Base-by-base conservation (phyloP, 257 asterid species). In the Ehretia macrophylla region DNA sequence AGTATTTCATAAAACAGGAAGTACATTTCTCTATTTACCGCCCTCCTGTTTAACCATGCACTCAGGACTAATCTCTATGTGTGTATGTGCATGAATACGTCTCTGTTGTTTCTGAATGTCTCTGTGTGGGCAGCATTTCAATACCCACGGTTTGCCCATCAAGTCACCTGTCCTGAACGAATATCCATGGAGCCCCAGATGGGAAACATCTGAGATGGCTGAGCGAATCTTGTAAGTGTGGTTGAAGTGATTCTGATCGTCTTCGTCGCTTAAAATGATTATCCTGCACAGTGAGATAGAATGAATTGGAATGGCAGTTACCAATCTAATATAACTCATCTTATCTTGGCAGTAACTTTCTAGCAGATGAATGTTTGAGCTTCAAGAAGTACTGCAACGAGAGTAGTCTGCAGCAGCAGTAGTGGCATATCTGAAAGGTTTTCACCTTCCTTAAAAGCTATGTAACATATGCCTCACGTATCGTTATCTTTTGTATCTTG, bases 151-250 rank as follows among this genome's bases (percentile, higher is more conserved):
- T 14, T 75, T 51, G 35, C 95, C 99, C 38, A 64, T 89, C 44
- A 93, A 86, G 70, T 86, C 96, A 38, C 71, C 59, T 9, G 69
- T 57, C 52, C n/a, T 81, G 22, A 61, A 82, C 11, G 94, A 83
- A 10, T 93, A 71, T 62, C 96, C 96, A 21, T 89, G 97, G 97
- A 93, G 97, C 71, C 96, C 96, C 35, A 80, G 96, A 64, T 93
- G 97, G 99, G 84, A 72, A 39, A 63, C 73, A 51, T 73, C 86
- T 17, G 84, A 78, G 69, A 89, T 89, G 95, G 96, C 94, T 21
- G 90, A 81, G 38, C 74, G 95, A 10, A 74, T 89, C 68, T 76
- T 68, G 97, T 93, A 81, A 85, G 96, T 83, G n/a, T 55, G 5
- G 47, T 42, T 3, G 8, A 42, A 3, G 8, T 14, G 12, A 42